These are phyloP conservation scores for Trichoderma aggressivum DNA, from an alignment of 2,329 filamentous ascomycete species.

Conservation along the genomic window DNA sequence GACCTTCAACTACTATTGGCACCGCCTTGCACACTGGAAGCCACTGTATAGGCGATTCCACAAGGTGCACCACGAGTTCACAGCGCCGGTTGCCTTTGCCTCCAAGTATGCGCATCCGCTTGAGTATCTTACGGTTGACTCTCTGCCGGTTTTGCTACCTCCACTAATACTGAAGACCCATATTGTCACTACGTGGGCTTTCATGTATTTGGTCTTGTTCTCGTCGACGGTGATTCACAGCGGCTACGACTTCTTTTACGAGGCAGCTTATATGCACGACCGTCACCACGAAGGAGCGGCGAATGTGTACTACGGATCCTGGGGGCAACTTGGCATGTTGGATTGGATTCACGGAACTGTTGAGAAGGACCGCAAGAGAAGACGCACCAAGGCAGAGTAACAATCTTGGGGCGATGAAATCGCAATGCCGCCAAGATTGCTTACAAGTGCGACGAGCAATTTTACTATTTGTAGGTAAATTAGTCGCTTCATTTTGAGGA, in stretches of 20 bases:
- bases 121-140: slow-evolving; percentile 55
- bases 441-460: not conserved
- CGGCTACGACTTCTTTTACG: slow-evolving; percentile 52
- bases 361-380: slow-evolving; percentile 20
- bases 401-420: not conserved
- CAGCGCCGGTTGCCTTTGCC: slow-evolving; percentile 51
- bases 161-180: slow-evolving; percentile 45
- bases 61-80: slow-evolving; percentile 55
- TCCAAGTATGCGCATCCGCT: slow-evolving; percentile 55
- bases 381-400: slow-evolving; percentile 13
- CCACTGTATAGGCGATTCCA: slow-evolving; percentile 49
- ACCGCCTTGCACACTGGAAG: slow-evolving; percentile 50
- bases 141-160: slow-evolving; percentile 49
- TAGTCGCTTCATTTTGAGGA: not conserved
- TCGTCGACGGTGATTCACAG: slow-evolving; percentile 54
- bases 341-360: slow-evolving; percentile 55
- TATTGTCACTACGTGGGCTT: slow-evolving; percentile 50
- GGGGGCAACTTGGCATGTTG: slow-evolving; percentile 43
- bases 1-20: slow-evolving; percentile 52
- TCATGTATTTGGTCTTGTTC: slow-evolving; percentile 45
- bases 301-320: slow-evolving; percentile 48
- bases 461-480: not conserved
- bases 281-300: slow-evolving; percentile 55
- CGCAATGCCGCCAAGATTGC: not conserved
- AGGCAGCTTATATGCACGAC: slow-evolving; percentile 50